Conservation (phyloP, 768 basidiomycete species). For the Termitomyces sp. region DNA sequence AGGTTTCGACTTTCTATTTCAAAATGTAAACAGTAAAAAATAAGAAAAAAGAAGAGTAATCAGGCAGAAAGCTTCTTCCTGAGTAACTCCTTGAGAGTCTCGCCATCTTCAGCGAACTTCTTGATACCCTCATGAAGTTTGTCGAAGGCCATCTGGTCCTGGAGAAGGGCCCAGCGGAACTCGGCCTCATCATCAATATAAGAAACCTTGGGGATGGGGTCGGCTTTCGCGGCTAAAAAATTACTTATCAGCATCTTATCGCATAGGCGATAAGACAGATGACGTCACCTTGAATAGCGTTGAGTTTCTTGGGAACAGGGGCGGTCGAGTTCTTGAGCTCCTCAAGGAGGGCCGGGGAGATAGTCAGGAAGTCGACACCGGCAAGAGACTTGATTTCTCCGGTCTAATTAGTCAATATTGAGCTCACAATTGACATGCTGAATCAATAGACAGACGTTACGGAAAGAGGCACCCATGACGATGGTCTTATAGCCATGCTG, state of each 20-base stretch:
- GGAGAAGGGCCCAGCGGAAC: slow-evolving; percentile 91
- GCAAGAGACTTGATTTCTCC: slow-evolving; percentile 95
- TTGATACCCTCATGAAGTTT: slow-evolving; percentile 98
- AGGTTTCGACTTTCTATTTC: background rate
- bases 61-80: slow-evolving; percentile 59
- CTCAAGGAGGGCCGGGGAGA: slow-evolving; percentile 85
- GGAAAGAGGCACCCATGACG: slow-evolving; percentile 99
- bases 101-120: slow-evolving; percentile 96
- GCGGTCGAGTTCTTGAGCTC: slow-evolving; percentile 82
- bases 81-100: slow-evolving; percentile 79
- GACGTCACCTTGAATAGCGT: slow-evolving; percentile 51
- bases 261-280: slow-evolving; percentile 7
- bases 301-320: slow-evolving; percentile 81
- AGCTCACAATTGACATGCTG: background rate
- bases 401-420: slow-evolving; percentile 32
- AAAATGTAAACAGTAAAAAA: background rate
- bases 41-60: slow-evolving; percentile 6
- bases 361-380: slow-evolving; percentile 97
- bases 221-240: slow-evolving; percentile 42
- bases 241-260: background rate
- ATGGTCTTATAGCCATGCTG: slow-evolving; percentile 98
- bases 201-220: slow-evolving; percentile 71
- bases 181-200: slow-evolving; percentile 91
- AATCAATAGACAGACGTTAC: slow-evolving; percentile 61
- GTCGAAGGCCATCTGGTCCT: slow-evolving; percentile 97